Evolutionary conservation across 352 stramenopile genomes (phyloP), one percentile per base, ranked within the genome.

Genomic region (Globisporangium canariense): DNA sequence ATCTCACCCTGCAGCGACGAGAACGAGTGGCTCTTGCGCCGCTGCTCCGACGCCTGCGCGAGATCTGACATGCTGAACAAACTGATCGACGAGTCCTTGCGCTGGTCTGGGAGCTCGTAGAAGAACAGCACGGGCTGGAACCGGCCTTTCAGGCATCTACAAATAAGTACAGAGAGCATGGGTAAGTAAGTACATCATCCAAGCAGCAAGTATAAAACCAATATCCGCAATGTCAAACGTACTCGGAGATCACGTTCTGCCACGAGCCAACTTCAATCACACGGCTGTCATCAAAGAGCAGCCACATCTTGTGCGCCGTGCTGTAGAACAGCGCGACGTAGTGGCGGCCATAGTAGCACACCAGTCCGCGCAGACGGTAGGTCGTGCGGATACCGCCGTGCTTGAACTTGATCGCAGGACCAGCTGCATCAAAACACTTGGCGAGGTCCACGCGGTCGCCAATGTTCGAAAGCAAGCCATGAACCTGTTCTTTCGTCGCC

Each of bases 241-340:
- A 81, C 74, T 93, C 76, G 1, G 64, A 65, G 38, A 91, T 81
- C n/a, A 92, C 86, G 22, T 88, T 81, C 28, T 79, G 75, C 86
- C 86, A 94, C 9, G 78, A 67, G 22, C 86, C 86, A 40, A 94
- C 81, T 55, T 93, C 82, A 3, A 89, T 70, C 25, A 94, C 86
- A 16, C 82, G 84, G 28, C 75, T 91, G 58, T 94, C 86, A 43
- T 94, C 86, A 53, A 94, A 93, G 36, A 94, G 77, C n/a, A 93
- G 62, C 86, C 86, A 94, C 69, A 88, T 88, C 52, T 92, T 88
- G 73, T 94, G 86, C 9, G 86, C 84, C 40, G 84, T 94, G 60
- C 76, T 89, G 77, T 92, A 93, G 53, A 94, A 94, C 3, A 93
- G 66, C 14, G 86, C 83, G 41, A 94, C 80, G 62, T 94, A 94